Base-by-base conservation (phyloP, 192 early-diverging fungal species). In the Jimgerdemannia flammicorona region DNA sequence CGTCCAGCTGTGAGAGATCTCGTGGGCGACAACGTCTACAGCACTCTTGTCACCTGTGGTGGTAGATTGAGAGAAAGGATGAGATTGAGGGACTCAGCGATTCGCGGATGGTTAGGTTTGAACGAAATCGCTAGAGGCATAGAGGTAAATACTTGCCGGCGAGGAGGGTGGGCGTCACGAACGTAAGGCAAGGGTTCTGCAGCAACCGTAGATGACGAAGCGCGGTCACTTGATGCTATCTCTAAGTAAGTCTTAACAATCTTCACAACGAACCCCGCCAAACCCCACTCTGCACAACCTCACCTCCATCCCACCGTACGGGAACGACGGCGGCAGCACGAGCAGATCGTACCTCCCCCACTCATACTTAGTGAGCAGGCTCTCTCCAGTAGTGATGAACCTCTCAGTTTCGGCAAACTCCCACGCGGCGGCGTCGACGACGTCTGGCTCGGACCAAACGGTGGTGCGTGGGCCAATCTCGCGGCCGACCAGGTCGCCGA, bases 151-250 rank as follows among this genome's bases (percentile, higher is more conserved):
- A 3, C 64, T 73, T 78, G 74, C 77, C 96, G 54, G 97, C 97
- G 66, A 99, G 84, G 42, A 99, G 87, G 19, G 96, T 95, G 40
- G 98, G 98, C 40, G 98, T 99, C 29, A 98, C 96, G 91, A 98
- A 99, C 0, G 98, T 98, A 75, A 97, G 81, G 80, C 95, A 97
- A 18, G 98, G 98, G 83, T 99, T 99, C 88, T 99, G 94, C 94
- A 75, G 73, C 65, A 72, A 82, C 69, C 3, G 19, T 40, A 74
- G 40, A 40, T 44, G 29, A 66, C n/a, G 54, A 66, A 4, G 39
- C 20, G 44, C 6, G 49, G 8, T 59, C 14, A 14, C 14, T 59
- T 2, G 1, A 29, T 29, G 29, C 29, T 29, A 29, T 29, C 29
- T 29, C 29, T 1, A 29, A 29, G n/a, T n/a, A n/a, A n/a, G n/a